A percentile compares a stretch with the other conserved stretches of the same genome.
Evolutionary conservation across 2,329 filamentous ascomycete species (phyloP).

Genomic region (Colletotrichum kahawae): DNA sequence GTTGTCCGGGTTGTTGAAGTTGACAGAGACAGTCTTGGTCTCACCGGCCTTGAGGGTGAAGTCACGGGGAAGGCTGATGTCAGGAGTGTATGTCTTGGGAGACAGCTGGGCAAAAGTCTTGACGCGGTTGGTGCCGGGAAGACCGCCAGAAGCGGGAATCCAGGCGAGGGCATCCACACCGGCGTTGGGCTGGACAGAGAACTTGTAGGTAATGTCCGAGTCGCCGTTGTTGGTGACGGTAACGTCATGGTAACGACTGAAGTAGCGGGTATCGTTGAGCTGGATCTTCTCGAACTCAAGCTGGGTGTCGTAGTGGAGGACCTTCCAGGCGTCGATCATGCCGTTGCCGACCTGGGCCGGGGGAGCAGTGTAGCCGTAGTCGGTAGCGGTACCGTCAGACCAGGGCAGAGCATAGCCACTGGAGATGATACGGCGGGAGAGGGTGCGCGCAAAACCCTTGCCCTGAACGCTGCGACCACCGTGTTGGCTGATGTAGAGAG

Average conservation of each 20-base stretch:
- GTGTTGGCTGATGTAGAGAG: slow-evolving; percentile 37
- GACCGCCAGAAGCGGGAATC: not conserved
- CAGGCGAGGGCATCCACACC: slow-evolving; percentile 39
- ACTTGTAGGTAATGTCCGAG: slow-evolving; percentile 37
- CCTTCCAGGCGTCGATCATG: slow-evolving; percentile 46
- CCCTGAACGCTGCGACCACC: slow-evolving; percentile 36
- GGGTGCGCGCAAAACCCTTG: slow-evolving; percentile 32
- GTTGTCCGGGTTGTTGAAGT: slow-evolving; percentile 31
- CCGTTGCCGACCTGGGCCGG: slow-evolving; percentile 46
- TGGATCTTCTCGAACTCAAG: slow-evolving; percentile 44
- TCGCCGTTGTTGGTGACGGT: slow-evolving; percentile 42
- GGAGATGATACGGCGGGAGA: slow-evolving; percentile 37
- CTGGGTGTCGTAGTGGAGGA: slow-evolving; percentile 42
- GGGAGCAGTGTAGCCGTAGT: slow-evolving; percentile 31
- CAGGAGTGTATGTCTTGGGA: slow-evolving; percentile 23
- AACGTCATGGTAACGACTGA: slow-evolving; percentile 31
- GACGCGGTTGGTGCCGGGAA: slow-evolving; percentile 7
- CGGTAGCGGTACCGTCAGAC: slow-evolving; percentile 29
- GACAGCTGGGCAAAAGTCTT: slow-evolving; percentile 28
- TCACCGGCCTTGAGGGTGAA: slow-evolving; percentile 31
- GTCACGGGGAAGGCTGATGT: slow-evolving; percentile 22
- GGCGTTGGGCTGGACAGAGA: slow-evolving; percentile 32
- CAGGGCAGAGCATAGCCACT: slow-evolving; percentile 35
- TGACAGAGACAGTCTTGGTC: slow-evolving; percentile 28
- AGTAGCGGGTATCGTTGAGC: slow-evolving; percentile 50